Percentiles rank a stretch among this genome's conserved stretches.
phyloP scores from a whole-genome alignment of 2,329 filamentous ascomycete species.

The Cordyceps cateniannulata region DNA sequence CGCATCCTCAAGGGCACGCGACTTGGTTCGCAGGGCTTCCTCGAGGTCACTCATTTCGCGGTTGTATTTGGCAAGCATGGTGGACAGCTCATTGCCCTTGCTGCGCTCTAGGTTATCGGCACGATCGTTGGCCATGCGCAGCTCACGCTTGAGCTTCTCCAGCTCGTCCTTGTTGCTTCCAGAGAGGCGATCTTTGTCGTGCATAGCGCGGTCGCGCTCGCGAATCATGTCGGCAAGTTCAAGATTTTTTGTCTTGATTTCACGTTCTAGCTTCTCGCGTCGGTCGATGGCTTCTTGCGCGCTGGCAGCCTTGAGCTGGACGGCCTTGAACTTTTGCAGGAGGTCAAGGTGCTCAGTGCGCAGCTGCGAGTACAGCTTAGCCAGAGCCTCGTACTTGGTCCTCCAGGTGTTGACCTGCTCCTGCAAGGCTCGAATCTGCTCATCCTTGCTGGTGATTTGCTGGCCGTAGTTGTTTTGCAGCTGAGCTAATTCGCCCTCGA shows the following conservation, averaged over 20 bases:
- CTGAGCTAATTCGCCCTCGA: conserved; percentile 80
- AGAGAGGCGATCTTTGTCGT: conserved; percentile 82
- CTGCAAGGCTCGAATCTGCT: conserved; percentile 86
- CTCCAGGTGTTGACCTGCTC: conserved; percentile 98
- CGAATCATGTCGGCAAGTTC: conserved; percentile 98
- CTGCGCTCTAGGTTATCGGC: conserved; percentile 87
- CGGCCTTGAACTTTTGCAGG: conserved; percentile 89
- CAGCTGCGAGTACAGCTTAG: conserved; percentile 94
- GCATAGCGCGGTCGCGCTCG: conserved; percentile 85
- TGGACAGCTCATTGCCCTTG: conserved; percentile 92
- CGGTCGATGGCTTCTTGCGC: conserved; percentile 94
- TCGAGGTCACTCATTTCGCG: conserved; percentile 95
- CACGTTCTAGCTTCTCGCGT: conserved; percentile 89
- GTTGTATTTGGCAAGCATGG: conserved; percentile 93
- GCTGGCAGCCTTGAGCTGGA: conserved; percentile 93
- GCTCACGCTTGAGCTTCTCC: conserved; percentile 89
- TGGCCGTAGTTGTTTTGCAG: conserved; percentile 78
- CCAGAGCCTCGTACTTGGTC: conserved; percentile 91
- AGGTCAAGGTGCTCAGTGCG: conserved; percentile 92
- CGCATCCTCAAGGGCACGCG: conserved; percentile 75
- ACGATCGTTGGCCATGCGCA: conserved; percentile 84
- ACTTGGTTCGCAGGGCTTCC: conserved; percentile 84
- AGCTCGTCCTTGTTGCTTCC: conserved; percentile 88
- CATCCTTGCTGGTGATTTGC: conserved; percentile 84
- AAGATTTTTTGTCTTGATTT: conserved; percentile 99